A percentile compares a stretch with the other conserved stretches of the same genome.
Evolutionary conservation across 768 basidiomycete species (phyloP).

Genomic region (Amanita brunnescens): DNA sequence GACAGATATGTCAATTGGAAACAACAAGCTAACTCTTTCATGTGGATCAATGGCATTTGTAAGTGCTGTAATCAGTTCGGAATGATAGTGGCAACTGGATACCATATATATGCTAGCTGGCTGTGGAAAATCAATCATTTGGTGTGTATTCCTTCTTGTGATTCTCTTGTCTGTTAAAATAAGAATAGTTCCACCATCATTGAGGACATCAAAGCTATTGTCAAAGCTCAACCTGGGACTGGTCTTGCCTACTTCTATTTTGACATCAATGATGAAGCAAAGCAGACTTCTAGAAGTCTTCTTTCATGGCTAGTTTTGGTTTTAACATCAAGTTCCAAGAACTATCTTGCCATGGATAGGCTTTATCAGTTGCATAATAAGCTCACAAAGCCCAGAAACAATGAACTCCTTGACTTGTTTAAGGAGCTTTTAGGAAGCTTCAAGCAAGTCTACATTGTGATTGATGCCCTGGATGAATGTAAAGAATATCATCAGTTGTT

Average conservation of each 20-base stretch:
- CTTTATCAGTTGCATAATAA: not conserved
- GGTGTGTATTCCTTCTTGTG: not conserved
- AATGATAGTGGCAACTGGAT: not conserved
- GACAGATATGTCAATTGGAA: not conserved
- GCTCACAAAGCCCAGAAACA: not conserved
- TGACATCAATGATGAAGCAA: not conserved
- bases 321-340: not conserved
- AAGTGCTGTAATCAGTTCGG: too few relatives aligned
- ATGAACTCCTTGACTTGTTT: not conserved
- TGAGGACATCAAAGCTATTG: not conserved
- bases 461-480: conserved; percentile 1
- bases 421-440: not conserved
- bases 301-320: not conserved
- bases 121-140: not conserved
- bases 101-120: not conserved
- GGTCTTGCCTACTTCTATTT: conserved; percentile 1
- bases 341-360: not conserved
- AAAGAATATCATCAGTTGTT: not conserved
- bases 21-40: conserved; percentile 10
- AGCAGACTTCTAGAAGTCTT: not conserved
- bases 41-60: too few relatives aligned
- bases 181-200: not conserved
- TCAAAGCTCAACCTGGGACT: not conserved
- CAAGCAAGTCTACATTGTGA: not conserved
- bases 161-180: too few relatives aligned